These are phyloP conservation scores for Fusarium miscanthi DNA, from an alignment of 2,329 filamentous ascomycete species.

Conservation along the genomic window DNA sequence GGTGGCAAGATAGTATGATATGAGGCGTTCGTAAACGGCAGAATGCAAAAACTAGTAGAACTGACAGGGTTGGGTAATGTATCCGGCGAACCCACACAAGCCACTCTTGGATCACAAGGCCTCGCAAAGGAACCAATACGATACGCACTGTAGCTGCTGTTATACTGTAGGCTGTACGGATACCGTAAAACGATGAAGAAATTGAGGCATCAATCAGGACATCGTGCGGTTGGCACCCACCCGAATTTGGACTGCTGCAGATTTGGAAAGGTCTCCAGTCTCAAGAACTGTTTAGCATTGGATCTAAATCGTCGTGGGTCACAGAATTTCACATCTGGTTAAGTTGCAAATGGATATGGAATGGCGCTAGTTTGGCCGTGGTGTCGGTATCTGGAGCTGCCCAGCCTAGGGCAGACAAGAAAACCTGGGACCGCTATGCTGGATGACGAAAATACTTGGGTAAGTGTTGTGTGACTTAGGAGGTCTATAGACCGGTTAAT, in stretches of 20 bases:
- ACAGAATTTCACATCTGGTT: slow-evolving; percentile 13
- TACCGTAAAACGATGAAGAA: background rate
- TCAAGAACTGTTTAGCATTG: slow-evolving; percentile 38
- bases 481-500: background rate
- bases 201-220: background rate
- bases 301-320: slow-evolving; percentile 19
- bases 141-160: background rate
- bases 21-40: background rate
- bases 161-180: background rate
- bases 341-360: slow-evolving; percentile 10
- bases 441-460: background rate
- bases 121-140: slow-evolving; percentile 4
- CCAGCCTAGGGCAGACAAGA: background rate
- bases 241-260: slow-evolving; percentile 37
- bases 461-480: fast-evolving
- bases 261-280: slow-evolving; percentile 25
- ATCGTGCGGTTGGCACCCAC: slow-evolving; percentile 21
- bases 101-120: background rate
- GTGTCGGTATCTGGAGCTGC: slow-evolving; percentile 40
- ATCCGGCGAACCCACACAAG: slow-evolving; percentile 13
- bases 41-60: background rate
- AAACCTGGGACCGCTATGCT: background rate
- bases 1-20: slow-evolving; percentile 16
- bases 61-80: slow-evolving; percentile 20
- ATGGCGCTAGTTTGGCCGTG: slow-evolving; percentile 36